Base-by-base conservation (phyloP, 176 grass and related monocot species). In the Aegilops tauschii region DNA sequence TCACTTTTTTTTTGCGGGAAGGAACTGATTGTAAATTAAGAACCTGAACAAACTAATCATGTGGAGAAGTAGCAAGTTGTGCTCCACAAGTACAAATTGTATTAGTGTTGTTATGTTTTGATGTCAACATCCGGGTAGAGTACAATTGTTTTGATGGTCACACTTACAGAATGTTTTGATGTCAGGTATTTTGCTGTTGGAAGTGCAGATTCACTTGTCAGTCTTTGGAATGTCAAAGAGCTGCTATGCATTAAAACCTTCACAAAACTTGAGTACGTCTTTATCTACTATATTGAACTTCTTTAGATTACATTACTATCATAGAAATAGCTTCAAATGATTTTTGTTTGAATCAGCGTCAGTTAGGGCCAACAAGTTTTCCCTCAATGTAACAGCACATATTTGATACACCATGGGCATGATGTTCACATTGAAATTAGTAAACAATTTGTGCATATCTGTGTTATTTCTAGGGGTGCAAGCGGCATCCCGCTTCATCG, bases 151-250 rank as follows among this genome's bases (percentile, higher is more conserved):
- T 84, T 87, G 21, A 61, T 81, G 40, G 76, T 76, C 31, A 0
- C 16, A 82, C 72, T 82, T 85, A 88, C 82, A 85, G 20, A 78
- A 65, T 91, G 31, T 88, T 85, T 62, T 62, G 72, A 61, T 93
- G 81, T 42, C 73, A 97, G 97, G 76, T 99, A 96, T 86, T 96
- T 99, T 37, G 97, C 97, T 86, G 94, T 99, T 85, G 97, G 97
- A 87, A 99, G 97, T 92, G 94, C 97, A 80, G 97, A 99, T 93
- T 99, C 97, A 73, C 92, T 99, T 31, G 97, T 99, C 45, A 99
- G 97, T 85, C 94, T 99, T 69, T 99, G 97, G 97, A 82, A 96
- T 85, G 89, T 96, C 74, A 94, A 96, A 84, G 94, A 94, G 61
- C 91, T 99, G 86, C 76, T 99, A 65, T 99, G 97, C 80, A 78